A percentile compares a stretch with the other conserved stretches of the same genome.
Evolutionary conservation across 2,329 filamentous ascomycete species (phyloP).

Genomic region (Pseudopithomyces maydicus): DNA sequence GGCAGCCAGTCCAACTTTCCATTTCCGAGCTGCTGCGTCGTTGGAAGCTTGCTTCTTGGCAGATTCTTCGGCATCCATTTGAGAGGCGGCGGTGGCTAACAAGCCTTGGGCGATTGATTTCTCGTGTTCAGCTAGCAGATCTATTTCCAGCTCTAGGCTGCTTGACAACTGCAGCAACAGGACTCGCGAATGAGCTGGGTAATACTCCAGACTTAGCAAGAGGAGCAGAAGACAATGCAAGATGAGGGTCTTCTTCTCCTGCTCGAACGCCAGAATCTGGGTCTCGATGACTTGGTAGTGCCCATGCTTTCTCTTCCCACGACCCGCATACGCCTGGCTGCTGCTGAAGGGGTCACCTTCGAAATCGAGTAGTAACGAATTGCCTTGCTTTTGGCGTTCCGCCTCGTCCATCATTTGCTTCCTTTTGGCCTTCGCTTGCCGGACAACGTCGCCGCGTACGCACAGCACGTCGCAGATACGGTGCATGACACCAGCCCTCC

Average conservation of each 20-base stretch:
- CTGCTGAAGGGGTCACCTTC: conserved; percentile 29
- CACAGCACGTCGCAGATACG: conserved; percentile 70
- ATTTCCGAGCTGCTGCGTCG: conserved; percentile 65
- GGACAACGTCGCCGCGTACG: conserved; percentile 33
- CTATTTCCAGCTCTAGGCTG: conserved; percentile 69
- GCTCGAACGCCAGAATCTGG: conserved; percentile 38
- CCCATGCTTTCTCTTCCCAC: conserved; percentile 17
- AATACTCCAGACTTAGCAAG: conserved; percentile 75
- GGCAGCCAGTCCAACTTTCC: conserved; percentile 84
- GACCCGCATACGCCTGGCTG: neutral
- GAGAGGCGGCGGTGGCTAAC: conserved; percentile 66
- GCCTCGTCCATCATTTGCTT: conserved; percentile 25
- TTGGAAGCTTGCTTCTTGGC: conserved; percentile 72
- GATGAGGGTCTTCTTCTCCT: conserved; percentile 65
- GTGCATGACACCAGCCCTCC: conserved; percentile 72
- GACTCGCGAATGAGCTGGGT: conserved; percentile 72
- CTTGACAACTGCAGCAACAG: conserved; percentile 72
- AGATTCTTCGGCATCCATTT: conserved; percentile 77
- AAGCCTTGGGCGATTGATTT: conserved; percentile 74
- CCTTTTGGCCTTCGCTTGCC: conserved; percentile 40
- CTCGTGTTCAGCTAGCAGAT: conserved; percentile 71
- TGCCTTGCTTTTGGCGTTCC: conserved; percentile 25
- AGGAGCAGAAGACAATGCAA: conserved; percentile 74
- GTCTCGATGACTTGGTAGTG: conserved; percentile 44
- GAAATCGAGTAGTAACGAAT: conserved; percentile 33